These are phyloP conservation scores for Rhizodiscina lignyota DNA, from an alignment of 495 filamentous ascomycete species.

Conservation along the genomic window DNA sequence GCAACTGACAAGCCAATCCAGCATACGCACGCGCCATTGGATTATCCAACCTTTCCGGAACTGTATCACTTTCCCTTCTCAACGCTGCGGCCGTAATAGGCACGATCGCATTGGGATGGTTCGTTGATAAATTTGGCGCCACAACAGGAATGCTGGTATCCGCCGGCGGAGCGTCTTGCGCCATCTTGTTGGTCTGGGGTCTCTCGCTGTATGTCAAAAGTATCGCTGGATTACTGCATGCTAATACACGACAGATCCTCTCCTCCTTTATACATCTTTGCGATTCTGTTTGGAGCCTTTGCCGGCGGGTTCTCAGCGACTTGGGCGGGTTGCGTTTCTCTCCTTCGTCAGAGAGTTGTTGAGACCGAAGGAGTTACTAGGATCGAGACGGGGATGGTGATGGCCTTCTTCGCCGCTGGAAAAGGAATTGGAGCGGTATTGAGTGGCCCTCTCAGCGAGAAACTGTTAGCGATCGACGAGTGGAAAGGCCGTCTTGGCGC, in stretches of 20 bases:
- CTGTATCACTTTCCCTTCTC: background rate
- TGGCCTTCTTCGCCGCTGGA: constrained; percentile 11
- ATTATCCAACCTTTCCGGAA: too few relatives aligned
- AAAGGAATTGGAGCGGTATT: constrained; percentile 4
- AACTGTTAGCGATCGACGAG: constrained; percentile 7
- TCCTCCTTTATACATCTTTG: constrained; percentile 7
- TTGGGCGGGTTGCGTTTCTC: too few relatives aligned
- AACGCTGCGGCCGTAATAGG: constrained; percentile 8
- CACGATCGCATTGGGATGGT: constrained; percentile 7
- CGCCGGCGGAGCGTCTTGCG: constrained; percentile 6
- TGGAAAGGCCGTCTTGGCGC: too few relatives aligned
- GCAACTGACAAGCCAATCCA: too few relatives aligned
- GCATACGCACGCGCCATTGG: too few relatives aligned
- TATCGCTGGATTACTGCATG: too few relatives aligned
- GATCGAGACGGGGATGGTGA: constrained; percentile 11
- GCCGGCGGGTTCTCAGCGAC: constrained; percentile 2
- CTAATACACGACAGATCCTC: too few relatives aligned
- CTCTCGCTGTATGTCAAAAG: constrained; percentile 7
- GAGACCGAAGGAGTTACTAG: background rate
- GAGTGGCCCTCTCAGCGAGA: constrained; percentile 4
- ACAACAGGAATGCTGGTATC: constrained; percentile 8
- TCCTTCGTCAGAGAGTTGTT: constrained; percentile 1
- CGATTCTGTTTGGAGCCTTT: constrained; percentile 11
- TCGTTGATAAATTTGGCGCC: constrained; percentile 6
- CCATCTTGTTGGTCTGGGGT: constrained; percentile 14